These are phyloP conservation scores for Paratinospora sagittata DNA, from an alignment of 164 flowering plant species.

Conservation along the genomic window DNA sequence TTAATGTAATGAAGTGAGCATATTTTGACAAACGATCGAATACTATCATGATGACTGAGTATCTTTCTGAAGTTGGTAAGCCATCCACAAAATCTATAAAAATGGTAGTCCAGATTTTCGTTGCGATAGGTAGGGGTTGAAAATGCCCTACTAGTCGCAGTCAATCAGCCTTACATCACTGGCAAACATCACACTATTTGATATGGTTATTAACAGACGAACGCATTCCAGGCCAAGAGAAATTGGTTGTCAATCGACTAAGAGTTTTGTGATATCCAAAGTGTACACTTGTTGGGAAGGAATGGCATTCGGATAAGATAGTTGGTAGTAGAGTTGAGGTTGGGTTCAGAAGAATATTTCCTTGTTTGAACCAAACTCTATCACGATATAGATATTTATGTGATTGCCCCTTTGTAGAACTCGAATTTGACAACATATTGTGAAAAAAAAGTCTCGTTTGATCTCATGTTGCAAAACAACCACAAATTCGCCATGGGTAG, in stretches of 20 bases:
- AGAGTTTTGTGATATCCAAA: not conserved
- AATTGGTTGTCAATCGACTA: not conserved
- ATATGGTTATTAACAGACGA: not conserved
- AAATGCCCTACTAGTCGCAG: not conserved
- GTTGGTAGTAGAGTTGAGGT: not conserved
- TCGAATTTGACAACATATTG: not conserved
- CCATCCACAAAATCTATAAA: slow-evolving; percentile 5
- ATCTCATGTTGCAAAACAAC: not conserved
- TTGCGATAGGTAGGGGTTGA: not conserved
- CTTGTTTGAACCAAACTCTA: not conserved
- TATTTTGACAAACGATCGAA: not conserved
- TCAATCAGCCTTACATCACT: not conserved
- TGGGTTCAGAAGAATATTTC: not conserved
- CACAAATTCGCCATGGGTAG: not conserved
- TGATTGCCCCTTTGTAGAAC: not conserved
- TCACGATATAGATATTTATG: not conserved
- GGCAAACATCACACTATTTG: not conserved
- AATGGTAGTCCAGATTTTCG: not conserved
- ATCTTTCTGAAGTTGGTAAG: not conserved
- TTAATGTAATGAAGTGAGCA: not conserved
- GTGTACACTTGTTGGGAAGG: not conserved
- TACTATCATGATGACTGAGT: not conserved
- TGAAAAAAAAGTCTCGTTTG: not conserved
- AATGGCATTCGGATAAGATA: not conserved
- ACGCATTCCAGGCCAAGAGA: not conserved